Base-by-base conservation (phyloP, 805 yeast species). In the Starmera caribaea region DNA sequence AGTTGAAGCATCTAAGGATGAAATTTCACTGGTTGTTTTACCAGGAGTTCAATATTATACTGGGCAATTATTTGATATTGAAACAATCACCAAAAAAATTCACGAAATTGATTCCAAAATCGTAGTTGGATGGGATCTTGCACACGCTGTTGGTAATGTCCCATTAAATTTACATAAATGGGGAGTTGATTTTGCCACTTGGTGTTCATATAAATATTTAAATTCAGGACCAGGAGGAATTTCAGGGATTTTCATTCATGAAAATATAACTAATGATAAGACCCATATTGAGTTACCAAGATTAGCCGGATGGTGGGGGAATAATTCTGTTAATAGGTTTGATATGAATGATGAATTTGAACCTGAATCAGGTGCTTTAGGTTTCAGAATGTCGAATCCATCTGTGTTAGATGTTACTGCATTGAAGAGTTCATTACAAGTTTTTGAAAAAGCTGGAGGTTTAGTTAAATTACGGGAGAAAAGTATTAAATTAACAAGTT, bases 271-370 rank as follows among this genome's bases (percentile, higher is more conserved):
- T 12, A 44, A 43, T 13, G 50, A 51, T 10, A 51, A 53, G 15
- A 42, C 48, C 32, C 54, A 56, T 26, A 48, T 53, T 16, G 68
- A 65, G 49, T 49, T 68, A 31, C 84, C 95, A 1, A 66, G 97
- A 44, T 64, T 86, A 38, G 95, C 96, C 0, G 97, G 97, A 1
- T 89, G 97, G 97, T 89, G 97, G 96, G 97, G 96, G 1, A 89
- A 87, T 54, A 77, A 81, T 48, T 65, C 80, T 0, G 49, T 51
- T 2, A 75, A 75, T 30, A 63, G 97, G 45, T 89, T 89, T 59
- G 68, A 77, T 50, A 89, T 89, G 97, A 53, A 72, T 41, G 89
- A 81, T 52, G 50, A 66, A 26, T 89, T 86, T 50, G 80, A 79
- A 39, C 95, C 96, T 1, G 82, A 84, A 24, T 63, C 69, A n/a